Percentiles rank a stretch among this genome's conserved stretches.
Evolutionary conservation across 768 basidiomycete genomes (phyloP).

Genomic region (Trametes cinnabarina): DNA sequence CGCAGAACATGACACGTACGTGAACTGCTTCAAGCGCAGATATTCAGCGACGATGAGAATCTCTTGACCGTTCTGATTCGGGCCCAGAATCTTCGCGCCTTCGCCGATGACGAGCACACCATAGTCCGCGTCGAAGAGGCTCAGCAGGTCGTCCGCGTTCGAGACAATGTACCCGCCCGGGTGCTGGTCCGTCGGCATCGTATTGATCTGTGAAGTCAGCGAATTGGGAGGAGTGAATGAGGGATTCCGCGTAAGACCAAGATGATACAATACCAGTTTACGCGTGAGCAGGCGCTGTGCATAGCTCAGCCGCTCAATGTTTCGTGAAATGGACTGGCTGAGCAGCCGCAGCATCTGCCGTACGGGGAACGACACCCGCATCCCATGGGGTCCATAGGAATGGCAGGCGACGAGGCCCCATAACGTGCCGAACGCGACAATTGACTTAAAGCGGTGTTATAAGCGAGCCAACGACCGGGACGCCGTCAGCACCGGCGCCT

Average conservation of each 20-base stretch:
- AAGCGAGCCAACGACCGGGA: neutral
- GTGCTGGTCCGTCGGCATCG: slow-evolving; percentile 61
- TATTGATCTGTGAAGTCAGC: slow-evolving; percentile 54
- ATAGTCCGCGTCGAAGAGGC: slow-evolving; percentile 75
- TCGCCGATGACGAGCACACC: slow-evolving; percentile 72
- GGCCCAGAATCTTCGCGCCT: slow-evolving; percentile 68
- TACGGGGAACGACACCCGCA: slow-evolving; percentile 83
- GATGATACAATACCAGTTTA: slow-evolving; percentile 55
- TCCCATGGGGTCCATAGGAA: slow-evolving; percentile 72
- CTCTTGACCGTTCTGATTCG: slow-evolving; percentile 72
- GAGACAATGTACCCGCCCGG: slow-evolving; percentile 78
- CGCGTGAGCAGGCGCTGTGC: slow-evolving; percentile 71
- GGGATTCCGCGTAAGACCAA: neutral
- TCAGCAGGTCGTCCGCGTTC: slow-evolving; percentile 74
- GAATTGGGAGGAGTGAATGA: neutral
- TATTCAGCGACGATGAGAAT: slow-evolving; percentile 79
- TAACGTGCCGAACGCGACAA: slow-evolving; percentile 72
- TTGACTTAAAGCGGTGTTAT: slow-evolving; percentile 47
- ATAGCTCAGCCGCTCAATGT: slow-evolving; percentile 77
- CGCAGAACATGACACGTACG: slow-evolving; percentile 36
- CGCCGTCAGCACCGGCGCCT: neutral
- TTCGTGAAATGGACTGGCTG: slow-evolving; percentile 75
- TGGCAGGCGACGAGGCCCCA: slow-evolving; percentile 84
- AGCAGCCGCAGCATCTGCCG: slow-evolving; percentile 79
- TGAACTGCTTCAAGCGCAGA: slow-evolving; percentile 68